Base-by-base conservation (phyloP, 2,329 filamentous ascomycete species). In the Cordyceps militaris region DNA sequence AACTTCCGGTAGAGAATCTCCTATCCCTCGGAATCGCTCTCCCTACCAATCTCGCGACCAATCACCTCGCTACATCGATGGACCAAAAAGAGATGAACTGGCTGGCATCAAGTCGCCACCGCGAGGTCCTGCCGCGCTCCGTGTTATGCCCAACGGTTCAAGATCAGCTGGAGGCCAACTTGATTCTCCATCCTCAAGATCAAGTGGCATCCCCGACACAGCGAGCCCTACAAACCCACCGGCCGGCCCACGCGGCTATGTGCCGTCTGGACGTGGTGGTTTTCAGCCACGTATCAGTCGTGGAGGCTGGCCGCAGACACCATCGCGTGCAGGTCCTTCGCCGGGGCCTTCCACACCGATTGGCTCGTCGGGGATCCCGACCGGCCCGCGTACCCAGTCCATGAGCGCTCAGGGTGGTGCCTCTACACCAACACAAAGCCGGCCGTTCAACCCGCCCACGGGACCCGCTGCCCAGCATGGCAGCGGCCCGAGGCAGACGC, bases 401-500 rank as follows among this genome's bases (percentile, higher is more conserved):
- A 62, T 65, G 63, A 30, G 70, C 72, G 21, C 43, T n/a, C 57
- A 58, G 13, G 57, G 50, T 13, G 55, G 57, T 8, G 44, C 43
- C 23, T 69, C 74, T 9, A 74, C 74, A 3, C 71, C 77, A 66
- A 58, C 70, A 65, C 61, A 80, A 73, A 60, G 65, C 24, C 67
- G 72, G 16, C 74, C 79, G 0, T 83, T 84, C 66, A 83, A 83
- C 62, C 80, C 80, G 2, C 81, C 80, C 3, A 83, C 81, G 1
- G 81, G 81, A 3, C 81, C 80, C n/a, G 71, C 73, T 19, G 66
- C 70, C n/a, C 71, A 73, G 60, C 71, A 73, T 59, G 64, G 68
- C 47, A 63, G 40, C 47, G 64, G 55, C 26, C 66, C 70, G 47
- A 71, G 76, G 24, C 76, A 74, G 56, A 77, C 75, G 23, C 69